These are phyloP conservation scores for Zizania latifolia DNA, from an alignment of 176 grass and related monocot genomes.

Conservation along the genomic window DNA sequence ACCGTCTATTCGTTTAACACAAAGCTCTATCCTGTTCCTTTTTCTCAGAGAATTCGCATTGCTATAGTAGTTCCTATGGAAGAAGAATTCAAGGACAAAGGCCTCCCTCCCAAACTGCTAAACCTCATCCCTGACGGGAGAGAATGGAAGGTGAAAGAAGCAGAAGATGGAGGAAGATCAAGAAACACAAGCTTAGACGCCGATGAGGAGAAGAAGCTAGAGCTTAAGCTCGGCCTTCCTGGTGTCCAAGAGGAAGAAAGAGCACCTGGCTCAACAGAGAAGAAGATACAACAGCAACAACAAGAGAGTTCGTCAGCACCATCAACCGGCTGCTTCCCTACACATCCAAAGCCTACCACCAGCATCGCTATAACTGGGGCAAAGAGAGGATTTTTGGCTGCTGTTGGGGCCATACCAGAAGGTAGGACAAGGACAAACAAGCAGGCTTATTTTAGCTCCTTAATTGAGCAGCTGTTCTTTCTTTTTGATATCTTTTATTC, in stretches of 20 bases:
- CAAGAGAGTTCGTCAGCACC: conserved; percentile 37
- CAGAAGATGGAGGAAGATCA: background rate
- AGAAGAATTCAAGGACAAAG: conserved; percentile 26
- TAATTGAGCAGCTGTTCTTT: background rate
- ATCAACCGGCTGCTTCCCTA: conserved; percentile 42
- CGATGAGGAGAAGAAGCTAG: conserved; percentile 49
- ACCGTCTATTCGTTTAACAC: background rate
- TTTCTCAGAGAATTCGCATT: background rate
- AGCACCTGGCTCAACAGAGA: background rate
- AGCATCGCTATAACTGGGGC: conserved; percentile 27
- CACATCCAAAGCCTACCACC: conserved; percentile 28
- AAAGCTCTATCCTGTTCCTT: conserved; percentile 3
- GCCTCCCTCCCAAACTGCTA: conserved; percentile 40
- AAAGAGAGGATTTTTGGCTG: conserved; percentile 52
- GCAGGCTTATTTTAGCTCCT: background rate
- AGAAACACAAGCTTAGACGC: conserved; percentile 6
- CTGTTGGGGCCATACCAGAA: conserved; percentile 38
- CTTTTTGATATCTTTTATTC: background rate
- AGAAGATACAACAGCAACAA: conserved; percentile 16
- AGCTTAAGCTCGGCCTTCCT: conserved; percentile 73
- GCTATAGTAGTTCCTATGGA: conserved; percentile 48
- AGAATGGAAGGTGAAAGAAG: conserved; percentile 32
- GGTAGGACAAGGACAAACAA: conserved; percentile 29
- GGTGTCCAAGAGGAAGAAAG: conserved; percentile 17
- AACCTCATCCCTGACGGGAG: conserved; percentile 70